Conservation (phyloP, 1,284 basidiomycete genomes). For the Polyporus tsugae region DNA sequence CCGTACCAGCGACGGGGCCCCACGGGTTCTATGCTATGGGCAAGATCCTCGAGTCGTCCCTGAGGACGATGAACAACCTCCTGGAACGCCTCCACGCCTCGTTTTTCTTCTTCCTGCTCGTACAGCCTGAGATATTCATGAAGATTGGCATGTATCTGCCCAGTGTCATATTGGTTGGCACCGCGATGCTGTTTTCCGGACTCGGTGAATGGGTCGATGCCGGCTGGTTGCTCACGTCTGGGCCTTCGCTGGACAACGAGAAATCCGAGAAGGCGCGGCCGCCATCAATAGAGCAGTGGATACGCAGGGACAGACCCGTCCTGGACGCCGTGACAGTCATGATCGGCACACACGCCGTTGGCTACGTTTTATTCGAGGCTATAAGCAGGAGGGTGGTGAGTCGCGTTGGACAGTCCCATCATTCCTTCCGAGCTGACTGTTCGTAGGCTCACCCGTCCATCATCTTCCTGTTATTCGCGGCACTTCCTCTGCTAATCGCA, state of each 20-base stretch:
- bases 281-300: constrained; percentile 41
- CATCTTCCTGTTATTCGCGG: constrained; percentile 30
- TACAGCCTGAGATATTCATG: constrained; percentile 79
- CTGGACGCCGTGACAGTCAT: constrained; percentile 61
- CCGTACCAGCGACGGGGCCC: constrained; percentile 87
- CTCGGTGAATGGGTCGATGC: constrained; percentile 76
- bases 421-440: background rate
- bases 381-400: constrained; percentile 45
- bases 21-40: constrained; percentile 96
- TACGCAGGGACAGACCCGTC: constrained; percentile 53
- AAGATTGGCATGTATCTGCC: constrained; percentile 92
- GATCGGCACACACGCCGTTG: constrained; percentile 60
- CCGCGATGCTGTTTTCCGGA: constrained; percentile 85
- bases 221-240: constrained; percentile 54
- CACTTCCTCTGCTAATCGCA: constrained; percentile 34
- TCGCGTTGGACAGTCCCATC: background rate
- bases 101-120: constrained; percentile 93
- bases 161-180: constrained; percentile 82
- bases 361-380: constrained; percentile 55
- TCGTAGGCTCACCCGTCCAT: background rate
- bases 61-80: constrained; percentile 91
- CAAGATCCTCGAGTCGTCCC: constrained; percentile 85
- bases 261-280: constrained; percentile 25
- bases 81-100: constrained; percentile 94
- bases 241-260: constrained; percentile 39